Evolutionary conservation across 495 filamentous ascomycete genomes (phyloP).

Genomic region (Xylaria sp.): DNA sequence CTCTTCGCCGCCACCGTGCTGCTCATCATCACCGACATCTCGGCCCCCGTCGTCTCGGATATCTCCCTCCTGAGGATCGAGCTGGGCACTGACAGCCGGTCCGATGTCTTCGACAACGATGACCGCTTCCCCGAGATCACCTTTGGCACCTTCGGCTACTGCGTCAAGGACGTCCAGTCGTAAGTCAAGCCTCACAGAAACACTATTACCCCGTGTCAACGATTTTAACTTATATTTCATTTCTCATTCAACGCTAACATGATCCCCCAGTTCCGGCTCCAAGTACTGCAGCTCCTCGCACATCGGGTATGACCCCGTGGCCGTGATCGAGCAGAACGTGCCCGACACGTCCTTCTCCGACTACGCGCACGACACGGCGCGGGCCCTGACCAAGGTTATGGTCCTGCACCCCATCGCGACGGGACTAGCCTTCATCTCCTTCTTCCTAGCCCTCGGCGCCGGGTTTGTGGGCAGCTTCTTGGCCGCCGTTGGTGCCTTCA

Average conservation of each 20-base stretch:
- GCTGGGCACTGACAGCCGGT: conserved; percentile 40
- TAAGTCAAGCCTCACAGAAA: conserved; percentile 37
- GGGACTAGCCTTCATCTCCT: conserved; percentile 64
- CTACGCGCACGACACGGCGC: conserved; percentile 50
- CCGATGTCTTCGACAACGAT: not conserved
- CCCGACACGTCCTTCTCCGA: conserved; percentile 51
- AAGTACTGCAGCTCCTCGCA: conserved; percentile 52
- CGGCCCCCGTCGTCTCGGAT: conserved; percentile 60
- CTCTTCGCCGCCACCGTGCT: conserved; percentile 61
- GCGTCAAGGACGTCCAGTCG: conserved; percentile 47
- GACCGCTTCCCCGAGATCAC: conserved; percentile 44
- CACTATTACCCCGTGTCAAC: not conserved
- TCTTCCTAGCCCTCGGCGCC: conserved; percentile 60
- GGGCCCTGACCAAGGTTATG: conserved; percentile 61
- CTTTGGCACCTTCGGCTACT: conserved; percentile 67
- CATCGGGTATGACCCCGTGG: conserved; percentile 62
- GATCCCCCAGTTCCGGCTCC: conserved; percentile 36
- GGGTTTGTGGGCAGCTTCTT: conserved; percentile 61
- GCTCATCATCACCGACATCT: conserved; percentile 65
- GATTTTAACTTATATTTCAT: too few relatives aligned
- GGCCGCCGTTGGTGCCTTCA: conserved; percentile 53
- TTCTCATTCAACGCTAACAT: conserved; percentile 34
- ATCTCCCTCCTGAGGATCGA: conserved; percentile 59
- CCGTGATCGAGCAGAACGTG: conserved; percentile 45
- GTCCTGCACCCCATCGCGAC: conserved; percentile 67